Conservation (phyloP, 352 stramenopile genomes). For the Stephanocyclus meneghinianus region DNA sequence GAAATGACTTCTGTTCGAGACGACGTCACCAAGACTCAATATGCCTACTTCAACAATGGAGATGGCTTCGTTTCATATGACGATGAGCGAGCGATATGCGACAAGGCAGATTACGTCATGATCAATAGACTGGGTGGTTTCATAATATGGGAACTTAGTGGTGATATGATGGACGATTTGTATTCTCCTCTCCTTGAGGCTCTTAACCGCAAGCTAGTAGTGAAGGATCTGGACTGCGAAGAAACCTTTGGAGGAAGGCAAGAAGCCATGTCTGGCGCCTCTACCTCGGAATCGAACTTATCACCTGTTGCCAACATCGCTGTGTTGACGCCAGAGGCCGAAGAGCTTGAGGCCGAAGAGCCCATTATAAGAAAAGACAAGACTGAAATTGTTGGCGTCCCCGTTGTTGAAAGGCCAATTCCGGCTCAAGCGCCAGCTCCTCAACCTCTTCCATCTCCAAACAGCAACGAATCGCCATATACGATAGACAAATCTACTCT, state of each 20-base stretch:
- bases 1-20: slow-evolving; percentile 21
- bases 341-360: background rate
- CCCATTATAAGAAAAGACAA: slow-evolving; percentile 31
- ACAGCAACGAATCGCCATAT: slow-evolving; percentile 24
- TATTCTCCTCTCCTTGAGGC: slow-evolving; percentile 31
- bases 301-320: background rate
- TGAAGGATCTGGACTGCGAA: slow-evolving; percentile 20
- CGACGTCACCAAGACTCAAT: slow-evolving; percentile 32
- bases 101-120: slow-evolving; percentile 25
- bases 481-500: slow-evolving; percentile 26
- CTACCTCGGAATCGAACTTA: background rate
- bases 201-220: slow-evolving; percentile 27
- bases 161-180: slow-evolving; percentile 46
- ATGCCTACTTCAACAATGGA: slow-evolving; percentile 28
- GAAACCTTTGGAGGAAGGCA: slow-evolving; percentile 14
- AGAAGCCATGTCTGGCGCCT: background rate
- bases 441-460: background rate
- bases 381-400: slow-evolving; percentile 27
- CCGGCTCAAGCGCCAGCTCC: background rate
- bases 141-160: slow-evolving; percentile 38
- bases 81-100: slow-evolving; percentile 22
- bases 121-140: slow-evolving; percentile 5
- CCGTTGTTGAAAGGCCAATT: background rate
- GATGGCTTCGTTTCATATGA: slow-evolving; percentile 26
- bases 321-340: no score